A percentile compares a stretch with the other conserved stretches of the same genome.
Conservation (phyloP, 106 monocot species). For the Acorus calamus region DNA sequence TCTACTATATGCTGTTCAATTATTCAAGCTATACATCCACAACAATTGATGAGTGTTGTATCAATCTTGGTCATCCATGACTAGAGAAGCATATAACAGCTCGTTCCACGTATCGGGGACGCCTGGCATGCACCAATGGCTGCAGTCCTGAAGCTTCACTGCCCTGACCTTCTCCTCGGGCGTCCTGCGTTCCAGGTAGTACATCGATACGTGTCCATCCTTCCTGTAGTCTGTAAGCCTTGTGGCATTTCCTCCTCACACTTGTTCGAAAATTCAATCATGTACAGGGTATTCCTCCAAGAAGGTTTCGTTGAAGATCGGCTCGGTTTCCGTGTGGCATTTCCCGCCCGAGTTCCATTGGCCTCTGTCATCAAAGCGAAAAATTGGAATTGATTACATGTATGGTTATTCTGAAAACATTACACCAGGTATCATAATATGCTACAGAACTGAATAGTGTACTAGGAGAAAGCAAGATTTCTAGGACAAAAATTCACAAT, state of each 20-base stretch:
- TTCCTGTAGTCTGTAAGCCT: conserved; percentile 79
- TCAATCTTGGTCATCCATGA: conserved; percentile 21
- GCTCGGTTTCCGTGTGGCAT: conserved; percentile 80
- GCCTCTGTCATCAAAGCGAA: conserved; percentile 30
- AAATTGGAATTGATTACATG: no score
- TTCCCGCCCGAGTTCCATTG: conserved; percentile 92
- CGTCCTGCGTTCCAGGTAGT: conserved; percentile 35
- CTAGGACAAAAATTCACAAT: no score
- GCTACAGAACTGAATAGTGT: no score
- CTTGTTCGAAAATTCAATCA: conserved; percentile 46
- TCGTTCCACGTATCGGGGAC: conserved; percentile 89
- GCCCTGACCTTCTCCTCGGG: conserved; percentile 36
- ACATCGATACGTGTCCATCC: conserved; percentile 80
- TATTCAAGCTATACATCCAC: no score
- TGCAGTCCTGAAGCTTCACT: conserved; percentile 79
- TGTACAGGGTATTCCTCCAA: conserved; percentile 61
- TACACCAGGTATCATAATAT: no score
- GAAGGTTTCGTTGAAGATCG: conserved; percentile 55
- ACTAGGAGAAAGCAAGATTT: no score
- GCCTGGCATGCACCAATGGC: conserved; percentile 98
- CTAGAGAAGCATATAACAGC: conserved; percentile 64
- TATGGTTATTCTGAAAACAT: no score
- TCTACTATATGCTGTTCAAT: no score
- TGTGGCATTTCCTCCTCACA: conserved; percentile 49
- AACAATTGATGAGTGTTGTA: conserved; percentile 7